Base-by-base conservation (phyloP, 2,329 filamentous ascomycete species). In the Claviceps sp. region DNA sequence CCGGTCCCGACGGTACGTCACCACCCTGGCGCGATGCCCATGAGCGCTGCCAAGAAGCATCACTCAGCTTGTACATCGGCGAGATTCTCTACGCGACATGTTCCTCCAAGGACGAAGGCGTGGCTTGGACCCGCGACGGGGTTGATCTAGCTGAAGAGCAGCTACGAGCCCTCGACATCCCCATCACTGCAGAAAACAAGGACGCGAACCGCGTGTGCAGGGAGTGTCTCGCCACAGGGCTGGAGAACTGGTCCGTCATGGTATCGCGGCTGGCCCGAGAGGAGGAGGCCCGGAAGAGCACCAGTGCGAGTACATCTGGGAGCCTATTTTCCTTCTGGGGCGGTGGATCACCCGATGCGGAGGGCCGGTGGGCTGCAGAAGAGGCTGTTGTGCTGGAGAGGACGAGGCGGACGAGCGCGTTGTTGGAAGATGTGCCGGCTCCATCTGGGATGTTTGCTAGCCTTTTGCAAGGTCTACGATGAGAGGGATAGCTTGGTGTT, bases 71-170 rank as follows among this genome's bases (percentile, higher is more conserved):
- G 24, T 93, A 95, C 67, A 91, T 97, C 56, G 91, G 91, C 54
- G 91, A 97, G 70, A 95, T 97, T 49, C 76, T 97, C 36, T 96
- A 86, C 66, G 79, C 87, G 0, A 78, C 78, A 4, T 59, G 30
- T 34, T 9, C 62, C 1, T 69, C 67, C 18, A 71, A 73, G 49
- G 82, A 87, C 48, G 83, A 85, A 55, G 91, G 89, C 0, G 73
- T 96, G 2, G 82, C 82, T 5, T 97, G 91, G 91, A 95, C 91
- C 1, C 80, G 89, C 52, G 88, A 95, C 56, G 89, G 85, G 26
- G 88, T 95, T 36, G 85, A 90, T 58, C 71, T 86, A 1, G 85
- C 89, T 2, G 89, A 90, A 67, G 75, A 82, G 55, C 82, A 81
- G 60, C 74, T 81, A 43, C 78, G 74, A 58, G 67, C 60, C 20